These are phyloP conservation scores for Paramyrothecium roridum DNA, from an alignment of 2,329 filamentous ascomycete species.

Conservation along the genomic window DNA sequence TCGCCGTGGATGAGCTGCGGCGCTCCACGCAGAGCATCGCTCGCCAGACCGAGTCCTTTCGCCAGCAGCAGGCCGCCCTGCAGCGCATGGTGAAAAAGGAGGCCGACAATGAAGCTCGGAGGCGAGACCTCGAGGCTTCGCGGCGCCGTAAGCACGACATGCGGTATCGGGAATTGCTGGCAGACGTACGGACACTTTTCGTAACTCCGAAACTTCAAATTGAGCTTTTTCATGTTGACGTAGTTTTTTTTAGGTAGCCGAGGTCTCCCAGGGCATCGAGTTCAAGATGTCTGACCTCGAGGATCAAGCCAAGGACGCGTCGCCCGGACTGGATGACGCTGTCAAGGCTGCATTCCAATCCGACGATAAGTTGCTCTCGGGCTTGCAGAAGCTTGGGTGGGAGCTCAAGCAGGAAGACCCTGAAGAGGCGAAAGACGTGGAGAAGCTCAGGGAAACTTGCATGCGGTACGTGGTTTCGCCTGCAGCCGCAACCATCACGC, in stretches of 20 bases:
- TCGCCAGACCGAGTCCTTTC: conserved; percentile 59
- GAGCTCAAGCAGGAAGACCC: conserved; percentile 53
- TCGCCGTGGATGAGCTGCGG: conserved; percentile 62
- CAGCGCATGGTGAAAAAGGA: conserved; percentile 43
- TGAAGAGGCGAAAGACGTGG: conserved; percentile 49
- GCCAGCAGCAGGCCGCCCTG: conserved; percentile 60
- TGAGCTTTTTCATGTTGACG: too few species aligned
- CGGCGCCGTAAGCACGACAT: conserved; percentile 27
- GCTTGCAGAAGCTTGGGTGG: conserved; percentile 63
- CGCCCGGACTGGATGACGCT: conserved; percentile 42
- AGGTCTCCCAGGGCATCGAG: conserved; percentile 42
- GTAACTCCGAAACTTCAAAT: not conserved
- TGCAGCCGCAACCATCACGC: not conserved
- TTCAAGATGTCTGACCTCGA: conserved; percentile 46
- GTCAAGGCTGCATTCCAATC: conserved; percentile 50
- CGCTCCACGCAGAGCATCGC: conserved; percentile 62
- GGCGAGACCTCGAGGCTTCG: conserved; percentile 23
- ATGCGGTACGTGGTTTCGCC: conserved; percentile 37
- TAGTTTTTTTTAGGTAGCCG: conserved; percentile 39
- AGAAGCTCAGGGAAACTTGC: conserved; percentile 56
- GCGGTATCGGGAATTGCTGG: conserved; percentile 36
- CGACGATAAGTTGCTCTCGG: conserved; percentile 63
- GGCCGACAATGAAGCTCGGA: conserved; percentile 21
- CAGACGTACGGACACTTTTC: conserved; percentile 29
- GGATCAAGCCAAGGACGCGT: conserved; percentile 45